Percentiles rank a stretch among this genome's conserved stretches.
Evolutionary conservation across 1,139 yeast genomes (phyloP).

Genomic region (Yamadazyma oceani): DNA sequence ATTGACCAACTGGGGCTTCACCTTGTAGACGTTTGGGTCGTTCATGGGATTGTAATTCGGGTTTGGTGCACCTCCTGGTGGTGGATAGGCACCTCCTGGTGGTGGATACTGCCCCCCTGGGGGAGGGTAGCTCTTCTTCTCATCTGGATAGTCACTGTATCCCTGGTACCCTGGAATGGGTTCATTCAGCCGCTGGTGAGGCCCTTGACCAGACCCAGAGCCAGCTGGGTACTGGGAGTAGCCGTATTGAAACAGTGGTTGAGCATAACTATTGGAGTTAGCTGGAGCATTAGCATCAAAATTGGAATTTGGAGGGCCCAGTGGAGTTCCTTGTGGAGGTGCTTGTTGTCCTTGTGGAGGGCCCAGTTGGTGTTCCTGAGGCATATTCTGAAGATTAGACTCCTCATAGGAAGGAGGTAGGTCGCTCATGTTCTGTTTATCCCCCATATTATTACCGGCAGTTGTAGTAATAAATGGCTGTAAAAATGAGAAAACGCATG

Average conservation of each 20-base stretch:
- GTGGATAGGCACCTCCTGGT: not conserved
- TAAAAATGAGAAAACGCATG: not conserved
- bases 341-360: conserved; percentile 1
- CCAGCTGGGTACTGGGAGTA: conserved; percentile 3
- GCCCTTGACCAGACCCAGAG: too few relatives aligned
- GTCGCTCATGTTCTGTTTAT: not conserved
- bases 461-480: too few relatives aligned
- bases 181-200: conserved; percentile 1
- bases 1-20: conserved; percentile 38
- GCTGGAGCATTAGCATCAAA: conserved; percentile 1
- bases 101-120: conserved; percentile 1
- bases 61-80: not conserved
- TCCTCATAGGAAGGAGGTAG: conserved; percentile 13
- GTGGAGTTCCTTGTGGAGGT: not conserved
- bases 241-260: conserved; percentile 5
- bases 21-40: conserved; percentile 31
- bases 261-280: conserved; percentile 3
- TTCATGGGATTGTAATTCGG: conserved; percentile 22
- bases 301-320: not conserved
- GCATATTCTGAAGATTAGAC: not conserved
- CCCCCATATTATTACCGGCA: too few relatives aligned
- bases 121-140: not conserved
- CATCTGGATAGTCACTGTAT: conserved; percentile 1
- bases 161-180: conserved; percentile 4
- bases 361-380: conserved; percentile 1